Conservation (phyloP, 805 yeast genomes). For the Wickerhamomyces rabaulensis region DNA sequence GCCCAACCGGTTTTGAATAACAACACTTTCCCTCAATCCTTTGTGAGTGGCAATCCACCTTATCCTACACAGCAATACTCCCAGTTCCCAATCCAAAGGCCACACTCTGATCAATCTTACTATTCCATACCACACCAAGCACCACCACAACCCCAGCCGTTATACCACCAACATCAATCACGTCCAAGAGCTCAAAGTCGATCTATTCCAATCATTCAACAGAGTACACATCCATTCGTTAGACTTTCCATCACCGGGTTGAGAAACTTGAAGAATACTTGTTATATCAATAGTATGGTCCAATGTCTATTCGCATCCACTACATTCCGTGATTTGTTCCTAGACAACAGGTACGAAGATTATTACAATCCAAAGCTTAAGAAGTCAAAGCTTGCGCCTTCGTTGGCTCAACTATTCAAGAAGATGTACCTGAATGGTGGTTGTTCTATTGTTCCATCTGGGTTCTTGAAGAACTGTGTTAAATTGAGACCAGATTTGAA, state of each 20-base stretch:
- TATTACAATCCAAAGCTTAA: slow-evolving; percentile 32
- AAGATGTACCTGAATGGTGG: slow-evolving; percentile 57
- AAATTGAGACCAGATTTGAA: slow-evolving; percentile 57
- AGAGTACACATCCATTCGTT: slow-evolving; percentile 32
- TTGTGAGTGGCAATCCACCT: slow-evolving; percentile 2
- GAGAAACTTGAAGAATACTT: slow-evolving; percentile 65
- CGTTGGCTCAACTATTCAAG: slow-evolving; percentile 48
- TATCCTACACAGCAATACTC: slow-evolving; percentile 4
- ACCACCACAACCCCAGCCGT: neutral
- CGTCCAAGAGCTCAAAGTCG: slow-evolving; percentile 13
- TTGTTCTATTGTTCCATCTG: slow-evolving; percentile 57
- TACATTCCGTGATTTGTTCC: slow-evolving; percentile 44
- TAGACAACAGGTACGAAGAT: slow-evolving; percentile 37
- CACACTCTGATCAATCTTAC: slow-evolving; percentile 1
- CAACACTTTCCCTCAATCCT: slow-evolving; percentile 3
- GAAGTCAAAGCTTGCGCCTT: slow-evolving; percentile 36
- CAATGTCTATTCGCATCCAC: slow-evolving; percentile 61
- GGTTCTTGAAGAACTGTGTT: slow-evolving; percentile 49
- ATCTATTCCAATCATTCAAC: slow-evolving; percentile 32
- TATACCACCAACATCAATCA: slow-evolving; percentile 1
- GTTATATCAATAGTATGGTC: slow-evolving; percentile 70
- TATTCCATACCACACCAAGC: neutral
- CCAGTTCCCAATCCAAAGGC: neutral
- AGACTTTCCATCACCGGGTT: slow-evolving; percentile 54
- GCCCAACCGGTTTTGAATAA: neutral